Conservation (phyloP, 169 alveolate genomes). For the Cryptosporidium viatorum region DNA sequence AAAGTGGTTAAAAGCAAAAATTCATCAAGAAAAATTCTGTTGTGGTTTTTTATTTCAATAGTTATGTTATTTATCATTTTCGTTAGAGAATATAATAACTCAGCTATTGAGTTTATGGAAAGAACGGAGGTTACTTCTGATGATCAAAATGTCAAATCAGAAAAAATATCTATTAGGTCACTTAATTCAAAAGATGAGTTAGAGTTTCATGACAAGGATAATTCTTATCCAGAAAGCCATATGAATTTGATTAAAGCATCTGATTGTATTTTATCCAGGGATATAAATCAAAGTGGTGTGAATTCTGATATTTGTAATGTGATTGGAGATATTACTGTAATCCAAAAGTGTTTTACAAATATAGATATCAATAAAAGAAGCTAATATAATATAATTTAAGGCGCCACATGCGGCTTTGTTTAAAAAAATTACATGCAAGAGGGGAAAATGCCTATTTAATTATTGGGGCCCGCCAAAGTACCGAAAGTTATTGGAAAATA, state of each 20-base stretch:
- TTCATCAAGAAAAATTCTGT: neutral
- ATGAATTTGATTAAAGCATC: slow-evolving; percentile 10
- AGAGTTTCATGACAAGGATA: neutral
- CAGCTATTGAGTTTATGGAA: neutral
- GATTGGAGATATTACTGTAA: slow-evolving; percentile 64
- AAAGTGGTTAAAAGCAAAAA: neutral
- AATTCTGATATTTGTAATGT: slow-evolving; percentile 37
- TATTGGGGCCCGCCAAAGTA: neutral
- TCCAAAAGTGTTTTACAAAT: slow-evolving; percentile 48
- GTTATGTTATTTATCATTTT: neutral
- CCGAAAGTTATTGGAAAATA: neutral
- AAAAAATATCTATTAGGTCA: neutral
- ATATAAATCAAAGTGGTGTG: neutral
- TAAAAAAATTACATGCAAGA: neutral
- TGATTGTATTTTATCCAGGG: slow-evolving; percentile 35
- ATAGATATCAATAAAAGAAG: neutral
- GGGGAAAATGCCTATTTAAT: neutral
- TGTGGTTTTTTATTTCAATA: neutral
- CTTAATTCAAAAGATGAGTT: neutral
- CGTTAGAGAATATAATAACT: neutral
- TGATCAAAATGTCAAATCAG: neutral
- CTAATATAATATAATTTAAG: neutral
- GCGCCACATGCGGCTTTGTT: neutral
- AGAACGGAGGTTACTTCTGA: neutral
- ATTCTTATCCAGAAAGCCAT: neutral